These are phyloP conservation scores for Neohortaea acidophila DNA, from an alignment of 495 filamentous ascomycete genomes.

Conservation along the genomic window DNA sequence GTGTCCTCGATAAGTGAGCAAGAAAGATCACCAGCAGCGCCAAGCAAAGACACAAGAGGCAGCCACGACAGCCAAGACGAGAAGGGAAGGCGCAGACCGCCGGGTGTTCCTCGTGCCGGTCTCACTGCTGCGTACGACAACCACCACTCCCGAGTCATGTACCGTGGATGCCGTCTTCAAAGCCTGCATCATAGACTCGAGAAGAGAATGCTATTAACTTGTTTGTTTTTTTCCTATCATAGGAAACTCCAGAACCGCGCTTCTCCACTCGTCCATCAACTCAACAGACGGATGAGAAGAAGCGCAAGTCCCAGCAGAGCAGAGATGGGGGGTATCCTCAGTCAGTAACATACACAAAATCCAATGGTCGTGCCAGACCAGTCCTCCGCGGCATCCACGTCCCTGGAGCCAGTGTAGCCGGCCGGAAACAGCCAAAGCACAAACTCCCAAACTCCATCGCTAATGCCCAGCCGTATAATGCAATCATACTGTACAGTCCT, in stretches of 20 bases:
- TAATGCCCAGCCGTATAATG: neutral
- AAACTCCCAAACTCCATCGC: conserved; percentile 4
- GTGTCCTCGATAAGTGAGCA: no score
- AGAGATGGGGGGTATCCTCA: conserved; percentile 1
- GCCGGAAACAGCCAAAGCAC: neutral
- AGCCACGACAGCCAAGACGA: no score
- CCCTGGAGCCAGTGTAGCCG: neutral
- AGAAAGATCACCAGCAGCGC: no score
- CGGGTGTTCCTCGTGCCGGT: no score
- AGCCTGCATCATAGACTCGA: no score
- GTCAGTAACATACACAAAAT: neutral
- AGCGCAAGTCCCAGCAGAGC: neutral
- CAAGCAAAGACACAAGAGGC: no score
- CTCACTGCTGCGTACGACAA: no score
- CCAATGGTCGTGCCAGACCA: no score
- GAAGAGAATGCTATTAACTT: neutral
- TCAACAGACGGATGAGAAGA: neutral
- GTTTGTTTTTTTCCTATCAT: neutral
- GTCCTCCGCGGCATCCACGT: neutral
- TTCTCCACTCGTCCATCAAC: neutral
- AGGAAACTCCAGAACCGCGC: neutral
- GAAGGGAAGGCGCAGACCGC: no score
- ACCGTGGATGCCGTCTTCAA: no score
- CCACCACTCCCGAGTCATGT: no score
- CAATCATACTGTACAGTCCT: neutral